These are phyloP conservation scores for Candida odintsovae DNA, from an alignment of 805 yeast genomes.

Conservation along the genomic window DNA sequence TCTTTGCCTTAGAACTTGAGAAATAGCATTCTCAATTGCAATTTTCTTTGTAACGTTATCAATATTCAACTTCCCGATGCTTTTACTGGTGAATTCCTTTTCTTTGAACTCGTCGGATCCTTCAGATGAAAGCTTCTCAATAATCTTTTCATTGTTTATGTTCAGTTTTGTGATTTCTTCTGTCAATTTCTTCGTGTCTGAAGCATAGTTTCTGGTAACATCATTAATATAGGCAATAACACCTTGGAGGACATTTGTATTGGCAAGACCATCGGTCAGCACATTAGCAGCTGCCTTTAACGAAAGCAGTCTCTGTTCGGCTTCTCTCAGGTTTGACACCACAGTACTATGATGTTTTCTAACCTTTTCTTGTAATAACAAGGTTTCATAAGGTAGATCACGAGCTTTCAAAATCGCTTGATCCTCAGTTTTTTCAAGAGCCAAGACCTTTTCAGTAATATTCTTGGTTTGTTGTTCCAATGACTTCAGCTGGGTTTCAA, in stretches of 20 bases:
- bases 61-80: slow-evolving; percentile 13
- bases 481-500: slow-evolving; percentile 3
- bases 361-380: slow-evolving; percentile 12
- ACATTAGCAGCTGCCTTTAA: slow-evolving; percentile 16
- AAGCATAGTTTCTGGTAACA: slow-evolving; percentile 14
- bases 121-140: slow-evolving; percentile 7
- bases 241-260: slow-evolving; percentile 9
- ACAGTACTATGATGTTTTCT: slow-evolving; percentile 10
- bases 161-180: slow-evolving; percentile 17
- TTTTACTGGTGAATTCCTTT: slow-evolving; percentile 6
- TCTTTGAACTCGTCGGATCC: slow-evolving; percentile 3
- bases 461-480: slow-evolving; percentile 2
- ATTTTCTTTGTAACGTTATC: slow-evolving; percentile 9
- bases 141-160: slow-evolving; percentile 14
- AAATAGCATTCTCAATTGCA: slow-evolving; percentile 3
- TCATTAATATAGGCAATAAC: slow-evolving; percentile 13
- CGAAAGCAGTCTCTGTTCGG: slow-evolving; percentile 14
- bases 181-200: slow-evolving; percentile 16
- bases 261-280: slow-evolving; percentile 6
- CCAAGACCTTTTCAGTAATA: slow-evolving; percentile 6
- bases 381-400: slow-evolving; percentile 16
- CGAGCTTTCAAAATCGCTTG: slow-evolving; percentile 8
- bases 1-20: slow-evolving; percentile 4
- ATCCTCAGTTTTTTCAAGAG: slow-evolving; percentile 7
- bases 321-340: slow-evolving; percentile 9